Conservation (phyloP, 1,284 basidiomycete genomes). For the Afroboletus lepidellus region DNA sequence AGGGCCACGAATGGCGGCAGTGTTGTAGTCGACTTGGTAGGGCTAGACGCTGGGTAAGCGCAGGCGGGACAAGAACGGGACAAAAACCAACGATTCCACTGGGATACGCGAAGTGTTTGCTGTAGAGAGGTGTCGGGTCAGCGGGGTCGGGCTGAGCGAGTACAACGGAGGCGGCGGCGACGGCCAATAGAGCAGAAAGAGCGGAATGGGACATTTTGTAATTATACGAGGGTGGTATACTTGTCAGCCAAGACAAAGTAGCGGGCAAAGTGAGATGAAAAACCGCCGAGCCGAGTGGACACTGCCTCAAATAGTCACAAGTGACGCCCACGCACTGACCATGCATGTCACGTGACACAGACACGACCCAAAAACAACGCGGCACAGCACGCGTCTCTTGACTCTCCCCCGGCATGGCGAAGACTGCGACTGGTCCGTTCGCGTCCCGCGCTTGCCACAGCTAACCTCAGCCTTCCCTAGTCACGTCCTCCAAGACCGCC, state of each 20-base stretch:
- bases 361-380: conserved; percentile 24
- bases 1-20: conserved; percentile 49
- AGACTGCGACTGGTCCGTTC: conserved; percentile 35
- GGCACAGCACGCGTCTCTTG: conserved; percentile 8
- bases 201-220: conserved; percentile 39
- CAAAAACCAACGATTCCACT: conserved; percentile 43
- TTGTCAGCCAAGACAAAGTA: no score
- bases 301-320: conserved; percentile 26
- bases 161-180: conserved; percentile 35
- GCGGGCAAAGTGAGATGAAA: neutral
- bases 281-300: neutral
- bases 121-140: conserved; percentile 47
- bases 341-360: conserved; percentile 37
- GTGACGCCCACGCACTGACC: conserved; percentile 38
- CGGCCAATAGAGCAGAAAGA: conserved; percentile 43
- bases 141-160: conserved; percentile 39
- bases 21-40: conserved; percentile 52
- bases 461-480: conserved; percentile 28
- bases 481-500: conserved; percentile 49
- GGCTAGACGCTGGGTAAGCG: conserved; percentile 39
- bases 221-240: no score
- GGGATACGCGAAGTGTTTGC: conserved; percentile 52
- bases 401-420: conserved; percentile 33
- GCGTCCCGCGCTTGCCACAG: no score
- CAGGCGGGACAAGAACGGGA: neutral